Evolutionary conservation across 2,329 filamentous ascomycete species (phyloP), one percentile per base, ranked within the genome.

Genomic region (Botrytis deweyae): DNA sequence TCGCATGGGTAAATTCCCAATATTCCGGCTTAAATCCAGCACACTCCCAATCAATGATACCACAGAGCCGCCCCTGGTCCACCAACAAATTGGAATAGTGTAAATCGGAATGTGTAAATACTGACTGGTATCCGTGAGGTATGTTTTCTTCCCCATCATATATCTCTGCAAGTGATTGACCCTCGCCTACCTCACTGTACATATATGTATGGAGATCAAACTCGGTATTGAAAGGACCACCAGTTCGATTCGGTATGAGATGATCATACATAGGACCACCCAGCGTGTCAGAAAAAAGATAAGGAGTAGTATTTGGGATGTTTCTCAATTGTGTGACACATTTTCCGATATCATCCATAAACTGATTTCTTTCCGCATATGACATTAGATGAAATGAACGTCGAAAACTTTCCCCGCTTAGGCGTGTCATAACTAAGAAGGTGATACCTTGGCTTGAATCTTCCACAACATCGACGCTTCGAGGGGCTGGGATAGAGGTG

Each of bases 1-100:
- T 38, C 16, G 46, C 46, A 40, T 67, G 46, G 40, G 46, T 67
- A 22, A 55, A 67, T 25, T 67, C 65, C 65, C 46, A 67, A 38
- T 55, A 38, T 16, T 67, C 65, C 4, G 65, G 42, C 20, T 67
- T 67, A 29, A 67, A 55, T 12, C 44, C 46, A 49, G 44, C 46
- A 29, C 33, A 55, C 29, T 68, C 46, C 46, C 33, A 40, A 38
- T 68, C 65, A 14, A 68, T 55, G n/a, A 68, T 38, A 8, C 46
- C 46, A 22, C 29, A 68, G 29, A 55, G 14, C 1, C 33, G 33
- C 16, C 33, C 46, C 10, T 40, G 12, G 25, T 68, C 65, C 20
- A 68, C 46, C 14, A 52, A n/a, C 4, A 68, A 29, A 55, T 40
- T 55, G 22, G 46, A 55, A 29, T 38, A 55, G 38, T 40, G 46